Evolutionary conservation across 2,329 filamentous ascomycete genomes (phyloP).

Genomic region (Aspergillus pseudotamarii): DNA sequence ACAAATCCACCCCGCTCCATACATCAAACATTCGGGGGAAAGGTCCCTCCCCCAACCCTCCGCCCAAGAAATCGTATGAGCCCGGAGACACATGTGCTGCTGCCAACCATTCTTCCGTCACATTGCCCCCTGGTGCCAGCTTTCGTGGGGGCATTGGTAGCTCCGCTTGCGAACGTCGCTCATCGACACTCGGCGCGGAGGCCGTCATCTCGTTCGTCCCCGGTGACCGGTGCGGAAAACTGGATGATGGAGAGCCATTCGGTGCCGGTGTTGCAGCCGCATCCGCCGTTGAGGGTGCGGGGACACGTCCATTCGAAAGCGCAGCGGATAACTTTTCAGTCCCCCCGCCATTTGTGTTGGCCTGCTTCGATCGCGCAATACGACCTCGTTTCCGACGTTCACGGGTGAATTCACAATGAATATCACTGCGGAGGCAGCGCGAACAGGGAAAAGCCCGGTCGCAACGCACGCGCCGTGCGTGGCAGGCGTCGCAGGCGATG

Average conservation of each 20-base stretch:
- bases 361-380: constrained; percentile 72
- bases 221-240: constrained; percentile 30
- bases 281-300: constrained; percentile 6
- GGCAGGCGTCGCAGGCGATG: constrained; percentile 87
- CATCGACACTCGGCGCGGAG: constrained; percentile 35
- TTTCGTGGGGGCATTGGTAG: constrained; percentile 22
- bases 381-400: constrained; percentile 94
- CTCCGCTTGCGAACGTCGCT: constrained; percentile 28
- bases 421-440: constrained; percentile 77
- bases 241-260: constrained; percentile 29
- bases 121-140: constrained; percentile 23
- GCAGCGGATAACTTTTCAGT: constrained; percentile 9
- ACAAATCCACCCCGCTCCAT: constrained; percentile 34
- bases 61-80: constrained; percentile 33
- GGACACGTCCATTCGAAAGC: constrained; percentile 2
- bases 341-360: constrained; percentile 37
- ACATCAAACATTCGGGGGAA: constrained; percentile 34
- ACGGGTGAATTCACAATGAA: constrained; percentile 79
- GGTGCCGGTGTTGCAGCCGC: constrained; percentile 20
- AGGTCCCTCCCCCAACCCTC: constrained; percentile 29
- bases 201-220: constrained; percentile 31
- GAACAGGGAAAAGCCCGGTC: constrained; percentile 90
- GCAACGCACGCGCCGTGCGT: constrained; percentile 89
- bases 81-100: constrained; percentile 35
- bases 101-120: constrained; percentile 39